These are phyloP conservation scores for Volvox reticuliferus DNA, from an alignment of 139 green algal species.

Conservation along the genomic window DNA sequence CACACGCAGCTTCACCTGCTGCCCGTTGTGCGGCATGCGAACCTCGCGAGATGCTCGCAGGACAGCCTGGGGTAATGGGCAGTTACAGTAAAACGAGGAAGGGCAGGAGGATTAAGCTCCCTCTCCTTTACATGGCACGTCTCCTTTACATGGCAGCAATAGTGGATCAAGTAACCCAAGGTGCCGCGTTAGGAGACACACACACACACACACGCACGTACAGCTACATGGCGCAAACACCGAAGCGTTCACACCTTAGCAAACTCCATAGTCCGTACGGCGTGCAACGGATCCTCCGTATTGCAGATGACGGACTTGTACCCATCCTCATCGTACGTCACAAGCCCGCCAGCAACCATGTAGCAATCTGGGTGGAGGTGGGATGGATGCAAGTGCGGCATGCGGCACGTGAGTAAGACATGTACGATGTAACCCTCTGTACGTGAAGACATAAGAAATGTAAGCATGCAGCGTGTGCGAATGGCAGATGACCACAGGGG, in stretches of 20 bases:
- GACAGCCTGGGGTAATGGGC: conserved; percentile 25
- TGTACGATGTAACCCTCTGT: no score
- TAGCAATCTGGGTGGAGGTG: conserved; percentile 54
- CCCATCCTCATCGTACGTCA: conserved; percentile 44
- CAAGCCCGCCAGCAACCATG: conserved; percentile 59
- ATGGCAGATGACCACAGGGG: no score
- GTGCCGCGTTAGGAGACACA: no score
- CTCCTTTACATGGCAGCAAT: no score
- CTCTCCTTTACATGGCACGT: no score
- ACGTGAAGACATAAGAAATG: no score
- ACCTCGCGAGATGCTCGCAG: conserved; percentile 18
- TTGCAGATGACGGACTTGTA: conserved; percentile 14
- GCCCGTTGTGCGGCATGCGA: background rate
- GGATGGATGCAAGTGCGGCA: no score
- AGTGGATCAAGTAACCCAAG: no score
- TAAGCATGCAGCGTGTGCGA: no score
- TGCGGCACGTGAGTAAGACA: no score
- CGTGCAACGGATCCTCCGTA: background rate
- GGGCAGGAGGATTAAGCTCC: no score
- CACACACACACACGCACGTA: background rate
- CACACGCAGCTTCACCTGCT: conserved; percentile 38
- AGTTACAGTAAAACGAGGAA: no score
- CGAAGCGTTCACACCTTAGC: background rate
- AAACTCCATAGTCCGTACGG: background rate
- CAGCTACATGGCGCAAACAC: background rate